Evolutionary conservation across 805 yeast genomes (phyloP), one percentile per base, ranked within the genome.

Genomic region (Spathaspora gorwiae): DNA sequence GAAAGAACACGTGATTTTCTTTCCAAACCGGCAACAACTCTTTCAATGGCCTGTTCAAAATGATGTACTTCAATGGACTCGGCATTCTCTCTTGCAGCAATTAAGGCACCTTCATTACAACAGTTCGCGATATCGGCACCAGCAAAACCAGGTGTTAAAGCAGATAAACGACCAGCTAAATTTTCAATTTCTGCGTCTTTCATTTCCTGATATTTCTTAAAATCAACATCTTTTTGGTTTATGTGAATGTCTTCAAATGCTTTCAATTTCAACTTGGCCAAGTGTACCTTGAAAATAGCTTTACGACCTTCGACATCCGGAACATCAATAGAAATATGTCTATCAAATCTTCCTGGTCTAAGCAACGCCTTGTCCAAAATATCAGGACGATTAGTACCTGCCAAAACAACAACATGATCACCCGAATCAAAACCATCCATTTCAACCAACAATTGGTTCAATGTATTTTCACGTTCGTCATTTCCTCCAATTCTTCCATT

Each of bases 51-150:
- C 62, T 80, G 84, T 64, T 90, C 97, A 59, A 90, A 90, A 68
- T 90, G 96, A 43, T 71, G 66, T 54, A 84, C 64, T 42, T 75
- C 79, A 34, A 90, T 90, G 39, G 65, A 61, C 6, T 68, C 67
- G 40, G 86, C 83, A 54, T 83, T 80, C 45, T 73, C 75, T 66
- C 97, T 80, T 1, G 97, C 97, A 11, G 97, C 97, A 59, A 87
- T 84, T 54, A 90, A 76, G 3, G 97, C 97, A 29, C 96, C 96
- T 68, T 90, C 97, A 60, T 90, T 90, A 72, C 96, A 87, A 55
- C 87, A 87, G 66, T 90, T 90, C 46, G 97, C 96, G 61, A 90
- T 90, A 64, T 90, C 97, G 26, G 97, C 97, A 62, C 97, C 97
- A 7, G 95, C 82, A 62, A 90, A 90, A 0, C 97, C 97, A 0